Evolutionary conservation across 139 green algal genomes (phyloP).

Genomic region (Micractinium conductrix): DNA sequence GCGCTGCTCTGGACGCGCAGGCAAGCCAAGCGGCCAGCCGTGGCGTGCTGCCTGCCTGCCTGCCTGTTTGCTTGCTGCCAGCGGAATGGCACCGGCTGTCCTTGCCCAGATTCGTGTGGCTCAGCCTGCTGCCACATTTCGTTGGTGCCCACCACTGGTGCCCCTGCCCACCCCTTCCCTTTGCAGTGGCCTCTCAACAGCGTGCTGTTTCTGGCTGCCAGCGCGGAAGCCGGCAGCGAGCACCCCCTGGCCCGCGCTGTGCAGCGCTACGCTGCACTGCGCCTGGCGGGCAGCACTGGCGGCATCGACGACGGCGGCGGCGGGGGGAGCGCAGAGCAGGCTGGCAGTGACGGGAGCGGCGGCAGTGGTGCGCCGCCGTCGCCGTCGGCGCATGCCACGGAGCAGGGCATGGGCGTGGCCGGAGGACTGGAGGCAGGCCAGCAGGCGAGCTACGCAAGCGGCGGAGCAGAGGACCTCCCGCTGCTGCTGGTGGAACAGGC

Average conservation of each 20-base stretch:
- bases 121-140: background rate
- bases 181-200: constrained; percentile 31
- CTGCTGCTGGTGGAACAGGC: background rate
- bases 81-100: too few relatives aligned
- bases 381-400: background rate
- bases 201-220: constrained; percentile 63
- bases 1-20: background rate
- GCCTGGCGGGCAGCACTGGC: background rate
- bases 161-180: too few relatives aligned
- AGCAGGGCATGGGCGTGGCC: background rate
- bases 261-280: constrained; percentile 42
- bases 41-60: too few relatives aligned
- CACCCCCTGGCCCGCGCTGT: constrained; percentile 89
- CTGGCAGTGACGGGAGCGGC: background rate
- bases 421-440: too few relatives aligned
- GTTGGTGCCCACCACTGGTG: too few relatives aligned
- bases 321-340: background rate
- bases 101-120: too few relatives aligned
- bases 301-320: too few relatives aligned
- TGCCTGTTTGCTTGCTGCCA: too few relatives aligned
- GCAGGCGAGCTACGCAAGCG: too few relatives aligned
- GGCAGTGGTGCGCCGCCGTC: background rate
- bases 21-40: too few relatives aligned
- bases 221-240: constrained; percentile 83
- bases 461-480: too few relatives aligned